Evolutionary conservation across 176 grass and related monocot species (phyloP), one percentile per base, ranked within the genome.

Genomic region (Otatea glauca): DNA sequence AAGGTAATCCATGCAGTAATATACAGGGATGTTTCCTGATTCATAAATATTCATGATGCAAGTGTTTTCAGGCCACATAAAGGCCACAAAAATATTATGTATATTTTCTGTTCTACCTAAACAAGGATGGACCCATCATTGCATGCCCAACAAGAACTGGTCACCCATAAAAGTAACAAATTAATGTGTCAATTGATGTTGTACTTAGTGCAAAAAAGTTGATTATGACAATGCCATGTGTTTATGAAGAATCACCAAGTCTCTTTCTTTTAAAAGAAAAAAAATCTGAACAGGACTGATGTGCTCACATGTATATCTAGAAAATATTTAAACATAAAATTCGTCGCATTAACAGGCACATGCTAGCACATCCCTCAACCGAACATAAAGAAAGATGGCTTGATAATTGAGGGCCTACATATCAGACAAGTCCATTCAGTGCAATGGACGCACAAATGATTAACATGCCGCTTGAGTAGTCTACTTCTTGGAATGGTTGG

Each of bases 301-400:
- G 38, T 54, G 9, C 1, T 64, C 18, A 54, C 13, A 53, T 72
- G 2, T n/a, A 72, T 35, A 55, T 47, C 13, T 58, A 81, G 2
- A 5, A 88, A 72, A 38, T 73, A 35, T 72, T 9, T 8, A 63
- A 47, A 45, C 20, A 56, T 24, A 66, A 47, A 66, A 72, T 6
- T 55, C 32, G 42, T 55, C 5, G 3, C 1, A 0, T 72, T 23
- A n/a, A 72, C 59, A 78, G 20, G 17, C 12, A 18, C 21, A 23
- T 85, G 35, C 7, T 68, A 84, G 23, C 62, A 84, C 6, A 68
- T 76, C 6, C 55, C 55, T 62, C 64, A 68, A 65, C 38, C 14
- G 20, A 68, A 48, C 68, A 59, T 58, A 47, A 45, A 76, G 20
- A 18, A 48, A 7, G 6, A 60, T 69, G 18, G 37, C 41, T 37